Evolutionary conservation across 2,329 filamentous ascomycete genomes (phyloP).

Genomic region (Nakataea oryzae): DNA sequence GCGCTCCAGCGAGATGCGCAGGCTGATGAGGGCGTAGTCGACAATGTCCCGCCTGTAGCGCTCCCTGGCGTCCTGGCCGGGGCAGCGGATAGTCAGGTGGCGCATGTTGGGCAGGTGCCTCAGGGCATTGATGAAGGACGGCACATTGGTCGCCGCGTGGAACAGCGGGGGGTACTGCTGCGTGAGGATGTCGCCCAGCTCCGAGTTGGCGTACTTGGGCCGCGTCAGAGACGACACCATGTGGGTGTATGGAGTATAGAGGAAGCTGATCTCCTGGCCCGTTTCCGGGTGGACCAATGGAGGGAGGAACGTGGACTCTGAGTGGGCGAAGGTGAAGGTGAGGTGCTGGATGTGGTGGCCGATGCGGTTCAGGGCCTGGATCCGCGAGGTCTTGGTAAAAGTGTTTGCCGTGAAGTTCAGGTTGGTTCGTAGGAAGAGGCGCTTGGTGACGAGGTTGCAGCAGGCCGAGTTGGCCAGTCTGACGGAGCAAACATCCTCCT

Average conservation of each 20-base stretch:
- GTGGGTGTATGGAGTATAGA: constrained; percentile 69
- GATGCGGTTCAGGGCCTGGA: constrained; percentile 66
- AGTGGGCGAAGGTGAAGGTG: constrained; percentile 64
- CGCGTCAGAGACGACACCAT: constrained; percentile 49
- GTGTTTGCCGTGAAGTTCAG: constrained; percentile 63
- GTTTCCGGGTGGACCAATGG: constrained; percentile 72
- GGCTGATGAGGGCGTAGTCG: constrained; percentile 80
- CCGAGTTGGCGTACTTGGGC: constrained; percentile 70
- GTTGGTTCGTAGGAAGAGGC: constrained; percentile 58
- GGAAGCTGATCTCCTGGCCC: constrained; percentile 68
- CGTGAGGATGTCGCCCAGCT: constrained; percentile 71
- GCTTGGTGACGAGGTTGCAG: constrained; percentile 58
- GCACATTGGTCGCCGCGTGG: constrained; percentile 79
- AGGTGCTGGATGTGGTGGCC: constrained; percentile 71
- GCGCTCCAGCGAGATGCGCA: constrained; percentile 74
- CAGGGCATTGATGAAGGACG: constrained; percentile 71
- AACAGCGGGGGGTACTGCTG: constrained; percentile 84
- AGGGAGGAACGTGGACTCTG: constrained; percentile 68
- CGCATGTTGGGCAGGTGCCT: constrained; percentile 57
- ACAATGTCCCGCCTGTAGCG: constrained; percentile 68
- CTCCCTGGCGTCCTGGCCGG: constrained; percentile 57
- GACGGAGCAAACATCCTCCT: constrained; percentile 44
- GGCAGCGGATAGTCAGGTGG: constrained; percentile 68
- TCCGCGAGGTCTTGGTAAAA: constrained; percentile 63
- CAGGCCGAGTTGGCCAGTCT: constrained; percentile 61